phyloP scores from a whole-genome alignment of 441 rosid species.

The Breynia disticha region DNA sequence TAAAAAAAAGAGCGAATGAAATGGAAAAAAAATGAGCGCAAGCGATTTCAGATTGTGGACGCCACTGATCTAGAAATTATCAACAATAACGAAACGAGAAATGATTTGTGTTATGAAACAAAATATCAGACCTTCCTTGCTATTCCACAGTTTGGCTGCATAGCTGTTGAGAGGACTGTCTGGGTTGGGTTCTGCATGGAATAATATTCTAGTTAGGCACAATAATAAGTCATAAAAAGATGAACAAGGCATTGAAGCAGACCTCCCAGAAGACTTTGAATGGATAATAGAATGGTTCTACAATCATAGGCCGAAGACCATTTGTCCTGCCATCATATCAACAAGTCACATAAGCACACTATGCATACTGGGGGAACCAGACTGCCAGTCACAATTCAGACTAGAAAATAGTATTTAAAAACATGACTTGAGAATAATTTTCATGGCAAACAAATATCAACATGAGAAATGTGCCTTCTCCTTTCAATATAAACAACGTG shows the following conservation, averaged over 20 bases:
- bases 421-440: too few relatives aligned
- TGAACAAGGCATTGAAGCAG: conserved; percentile 6
- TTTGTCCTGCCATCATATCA: conserved; percentile 31
- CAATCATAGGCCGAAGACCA: conserved; percentile 74
- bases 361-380: too few relatives aligned
- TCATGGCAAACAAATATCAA: too few relatives aligned
- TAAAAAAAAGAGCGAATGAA: not conserved
- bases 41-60: not conserved
- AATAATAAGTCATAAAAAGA: not conserved
- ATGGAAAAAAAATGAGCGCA: not conserved
- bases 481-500: too few relatives aligned
- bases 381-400: too few relatives aligned
- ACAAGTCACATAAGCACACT: too few relatives aligned
- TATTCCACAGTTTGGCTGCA: conserved; percentile 36
- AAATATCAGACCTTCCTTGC: conserved; percentile 31
- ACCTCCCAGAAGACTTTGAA: conserved; percentile 62
- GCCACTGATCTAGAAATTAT: not conserved
- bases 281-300: conserved; percentile 52
- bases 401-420: too few relatives aligned
- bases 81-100: not conserved
- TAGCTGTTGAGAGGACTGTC: conserved; percentile 48
- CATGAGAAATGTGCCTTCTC: too few relatives aligned
- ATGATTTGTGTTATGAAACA: not conserved
- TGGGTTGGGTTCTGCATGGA: conserved; percentile 40
- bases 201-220: conserved; percentile 7